phyloP scores from a whole-genome alignment of 768 basidiomycete genomes.

The Dioszegia aurantiaca region DNA sequence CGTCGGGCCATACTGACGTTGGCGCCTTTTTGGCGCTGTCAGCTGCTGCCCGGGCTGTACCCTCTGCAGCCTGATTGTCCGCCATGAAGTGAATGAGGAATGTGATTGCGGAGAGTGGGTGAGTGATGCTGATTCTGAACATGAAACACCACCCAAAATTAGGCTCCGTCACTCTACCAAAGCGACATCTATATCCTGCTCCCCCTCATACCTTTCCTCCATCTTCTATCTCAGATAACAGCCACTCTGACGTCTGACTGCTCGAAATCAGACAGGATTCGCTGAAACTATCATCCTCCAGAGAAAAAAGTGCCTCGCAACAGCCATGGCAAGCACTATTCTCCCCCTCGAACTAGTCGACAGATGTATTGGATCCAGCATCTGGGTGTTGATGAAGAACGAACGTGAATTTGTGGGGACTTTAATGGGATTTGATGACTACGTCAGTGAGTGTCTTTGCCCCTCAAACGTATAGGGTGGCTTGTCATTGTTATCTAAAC shows the following conservation, averaged over 20 bases:
- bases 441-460: slow-evolving; percentile 77
- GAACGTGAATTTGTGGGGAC: slow-evolving; percentile 96
- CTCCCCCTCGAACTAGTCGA: slow-evolving; percentile 96
- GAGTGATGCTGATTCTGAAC: background rate
- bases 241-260: too few species aligned
- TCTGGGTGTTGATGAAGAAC: slow-evolving; percentile 98
- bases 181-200: background rate
- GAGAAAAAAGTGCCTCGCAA: background rate
- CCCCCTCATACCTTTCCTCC: background rate
- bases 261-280: too few species aligned
- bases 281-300: too few species aligned
- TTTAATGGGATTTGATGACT: slow-evolving; percentile 94
- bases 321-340: slow-evolving; percentile 81
- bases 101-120: background rate
- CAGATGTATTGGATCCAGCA: slow-evolving; percentile 90
- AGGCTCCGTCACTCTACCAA: slow-evolving; percentile 2
- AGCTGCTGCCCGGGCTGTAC: background rate
- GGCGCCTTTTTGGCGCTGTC: background rate
- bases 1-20: background rate
- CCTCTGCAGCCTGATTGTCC: background rate
- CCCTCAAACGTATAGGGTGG: background rate
- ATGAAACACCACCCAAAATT: slow-evolving; percentile 10
- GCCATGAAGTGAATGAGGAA: background rate
- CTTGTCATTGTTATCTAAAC: background rate
- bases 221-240: too few species aligned